Base-by-base conservation (phyloP, 495 filamentous ascomycete genomes). In the Geoglossum glabrum region DNA sequence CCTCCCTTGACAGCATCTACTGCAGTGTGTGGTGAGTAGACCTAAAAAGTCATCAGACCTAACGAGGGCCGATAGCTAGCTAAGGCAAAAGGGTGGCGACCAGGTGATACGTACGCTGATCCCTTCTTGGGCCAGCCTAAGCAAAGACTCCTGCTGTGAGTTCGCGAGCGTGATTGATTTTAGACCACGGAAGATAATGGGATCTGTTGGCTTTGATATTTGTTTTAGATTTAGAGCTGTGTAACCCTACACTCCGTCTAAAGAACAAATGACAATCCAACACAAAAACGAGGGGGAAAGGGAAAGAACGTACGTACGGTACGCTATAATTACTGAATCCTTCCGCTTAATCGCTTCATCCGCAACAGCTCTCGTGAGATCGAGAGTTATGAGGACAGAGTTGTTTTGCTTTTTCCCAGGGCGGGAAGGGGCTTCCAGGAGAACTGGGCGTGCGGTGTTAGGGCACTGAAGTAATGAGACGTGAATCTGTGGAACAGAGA, bases 11-110 rank as follows among this genome's bases (percentile, higher is more conserved):
- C 85, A 27, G 89, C 87, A 71, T 98, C 92, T 55, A 96, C 79
- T 1, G 92, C 90, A 0, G 90, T 97, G 65, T 98, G 92, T 0
- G 92, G 92, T 55, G 82, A 87, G 72, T 98, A 98, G 59, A 97
- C 72, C 72, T 74, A 54, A 19, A 34, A n/a, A 11, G 19, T 19
- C 19, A 21, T 40, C 0, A 34, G 40, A 4, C 54, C 19, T 0
- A 33, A 17, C 8, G 19, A 52, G 23, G 45, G 19, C 9, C 3
- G 28, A 11, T 34, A 10, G 9, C 13, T 6, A 3, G 36, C 36
- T 3, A 40, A 17, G 13, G 9, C 3, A 17, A 40, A 17, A 17
- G 3, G 17, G 7, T 40, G 36, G 3, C 15, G 23, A 33, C 19
- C 7, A 21, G 26, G 45, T 38, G 43, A 54, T 21, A 54, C 67